Evolutionary conservation across 169 alveolate genomes (phyloP), one percentile per base, ranked within the genome.

Genomic region (Plasmodium billcollinsi): DNA sequence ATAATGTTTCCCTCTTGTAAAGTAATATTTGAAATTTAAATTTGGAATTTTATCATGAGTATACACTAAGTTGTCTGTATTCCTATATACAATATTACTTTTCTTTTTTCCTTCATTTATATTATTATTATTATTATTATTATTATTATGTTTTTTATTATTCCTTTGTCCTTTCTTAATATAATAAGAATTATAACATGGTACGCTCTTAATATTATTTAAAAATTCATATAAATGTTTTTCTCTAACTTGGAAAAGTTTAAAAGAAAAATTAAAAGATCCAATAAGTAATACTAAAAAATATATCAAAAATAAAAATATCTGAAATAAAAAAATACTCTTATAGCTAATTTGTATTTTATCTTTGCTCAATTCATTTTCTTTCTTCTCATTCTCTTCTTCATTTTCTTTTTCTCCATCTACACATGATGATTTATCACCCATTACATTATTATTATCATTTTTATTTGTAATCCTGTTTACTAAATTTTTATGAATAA

Each of bases 261-360:
- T 86, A 61, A 86, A 86, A 52, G 71, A 43, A 73, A 86, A 86
- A 61, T 86, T 86, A 72, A 70, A 86, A 21, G 92, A 86, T n/a
- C 92, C 92, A 65, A 86, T 72, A 1, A 86, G 52, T 18, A 86
- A 56, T 43, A 86, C 88, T 33, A 86, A 62, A 86, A 86, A 86
- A 45, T 59, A 86, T 66, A 86, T 20, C 8, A 86, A 11, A 50
- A 86, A 86, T 29, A 86, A 26, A 43, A 70, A 14, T 63, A 86
- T 26, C 26, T 86, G 92, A 65, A 86, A 86, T 15, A 86, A 56
- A 39, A 86, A 18, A 39, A 86, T 62, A 49, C 88, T 86, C 73
- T 45, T 72, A 18, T 70, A 45, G 18, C 73, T 71, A 11, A 72
- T 54, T 47, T 15, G 24, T 72, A 54, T 49, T 33, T 47, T 61